Evolutionary conservation across 1,284 basidiomycete species (phyloP), one percentile per base, ranked within the genome.

Genomic region (Marasmius sp.): DNA sequence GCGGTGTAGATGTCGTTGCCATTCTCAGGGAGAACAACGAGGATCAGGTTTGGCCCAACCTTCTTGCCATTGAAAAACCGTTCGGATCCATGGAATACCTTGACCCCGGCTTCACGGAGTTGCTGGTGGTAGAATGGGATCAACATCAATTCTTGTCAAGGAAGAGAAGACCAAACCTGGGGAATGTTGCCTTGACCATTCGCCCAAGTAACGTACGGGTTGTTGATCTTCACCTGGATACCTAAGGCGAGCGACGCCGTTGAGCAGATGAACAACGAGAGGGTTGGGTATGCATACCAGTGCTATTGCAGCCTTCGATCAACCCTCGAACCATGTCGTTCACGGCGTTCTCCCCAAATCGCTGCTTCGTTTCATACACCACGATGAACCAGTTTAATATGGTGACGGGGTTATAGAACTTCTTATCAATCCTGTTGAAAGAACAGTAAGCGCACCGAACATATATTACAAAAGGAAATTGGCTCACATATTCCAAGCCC

Each of bases 1-100:
- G 84, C 83, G 0, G 81, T 86, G 68, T 92, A 93, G 18, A 92
- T 83, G 57, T 92, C 88, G 47, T 88, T 86, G 0, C 85, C 88
- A 0, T 82, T 81, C 61, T 92, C 89, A 0, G 91, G 91, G n/a
- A 93, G 78, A 52, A 92, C 73, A 16, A 86, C 82, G 0, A 92
- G 82, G 18, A 92, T 78, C 2, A 92, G 77, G 6, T 77, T 79
- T 0, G 90, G 90, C 2, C 75, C 73, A 4, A 68, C 66, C 11
- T 72, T 71, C 20, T 75, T 75, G 10, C 18, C 65, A 74, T 79
- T 48, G 73, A 68, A 43, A 66, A 59, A 1, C 66, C 70, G 18
- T 2, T 49, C 36, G 77, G 12, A 11, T 1, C 18, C 52, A 38
- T 37, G 33, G 6, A 49, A 22, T 1, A 16, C 16, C 18, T 43